These are phyloP conservation scores for Myxozyma udenii DNA, from an alignment of 805 yeast species.

Conservation along the genomic window DNA sequence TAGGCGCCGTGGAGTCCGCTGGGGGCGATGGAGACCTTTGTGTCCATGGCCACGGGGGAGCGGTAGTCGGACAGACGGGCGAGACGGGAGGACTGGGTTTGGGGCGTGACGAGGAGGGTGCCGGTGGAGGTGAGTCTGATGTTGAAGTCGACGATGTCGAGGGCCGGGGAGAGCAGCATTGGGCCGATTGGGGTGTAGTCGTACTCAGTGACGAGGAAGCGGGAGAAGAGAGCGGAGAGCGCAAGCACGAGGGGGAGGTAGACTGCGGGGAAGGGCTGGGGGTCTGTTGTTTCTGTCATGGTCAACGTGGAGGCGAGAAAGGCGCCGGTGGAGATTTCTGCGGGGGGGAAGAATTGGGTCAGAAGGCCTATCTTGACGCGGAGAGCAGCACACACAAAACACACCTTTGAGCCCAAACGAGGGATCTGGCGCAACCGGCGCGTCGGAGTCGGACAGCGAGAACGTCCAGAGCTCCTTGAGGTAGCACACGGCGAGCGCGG, in stretches of 20 bases:
- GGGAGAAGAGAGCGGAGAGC: constrained; percentile 17
- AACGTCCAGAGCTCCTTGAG: constrained; percentile 30
- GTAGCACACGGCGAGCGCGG: constrained; percentile 18
- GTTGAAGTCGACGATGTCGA: constrained; percentile 9
- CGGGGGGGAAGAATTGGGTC: too few relatives aligned
- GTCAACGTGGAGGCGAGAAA: constrained; percentile 27
- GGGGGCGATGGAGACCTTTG: constrained; percentile 21
- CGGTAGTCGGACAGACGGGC: constrained; percentile 5
- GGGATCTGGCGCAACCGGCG: constrained; percentile 22
- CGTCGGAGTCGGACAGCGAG: constrained; percentile 15
- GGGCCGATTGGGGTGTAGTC: constrained; percentile 28
- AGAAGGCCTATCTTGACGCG: neutral
- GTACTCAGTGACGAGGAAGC: constrained; percentile 17
- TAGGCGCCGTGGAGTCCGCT: constrained; percentile 19
- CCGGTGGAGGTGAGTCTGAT: constrained; percentile 26
- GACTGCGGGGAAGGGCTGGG: constrained; percentile 27
- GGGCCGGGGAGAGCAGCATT: constrained; percentile 18
- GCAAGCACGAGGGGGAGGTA: constrained; percentile 29
- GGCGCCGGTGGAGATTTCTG: constrained; percentile 30
- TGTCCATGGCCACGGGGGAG: constrained; percentile 4
- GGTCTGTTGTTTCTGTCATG: constrained; percentile 12
- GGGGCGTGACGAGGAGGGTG: constrained; percentile 19
- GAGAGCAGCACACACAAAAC: neutral
- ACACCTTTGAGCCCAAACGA: constrained; percentile 26
- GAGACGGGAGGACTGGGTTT: constrained; percentile 10